Percentiles rank a stretch among this genome's conserved stretches.
These are phyloP conservation scores for Magnusiomyces tetraspermus DNA, from an alignment of 1,139 yeast species.

Conservation along the genomic window DNA sequence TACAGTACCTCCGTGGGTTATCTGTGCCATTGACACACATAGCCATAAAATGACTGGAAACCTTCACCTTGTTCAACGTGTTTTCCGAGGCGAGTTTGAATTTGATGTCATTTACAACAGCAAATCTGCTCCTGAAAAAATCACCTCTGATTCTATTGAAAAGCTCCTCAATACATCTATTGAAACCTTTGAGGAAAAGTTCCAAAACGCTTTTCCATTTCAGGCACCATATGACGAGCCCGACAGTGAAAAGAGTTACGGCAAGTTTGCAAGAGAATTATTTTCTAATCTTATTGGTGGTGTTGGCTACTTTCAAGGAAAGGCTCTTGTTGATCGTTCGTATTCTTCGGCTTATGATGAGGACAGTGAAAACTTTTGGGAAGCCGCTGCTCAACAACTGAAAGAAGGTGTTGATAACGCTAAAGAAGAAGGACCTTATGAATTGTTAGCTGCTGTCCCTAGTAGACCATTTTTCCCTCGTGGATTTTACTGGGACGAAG, in stretches of 20 bases:
- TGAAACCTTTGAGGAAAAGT: conserved; percentile 44
- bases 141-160: conserved; percentile 31
- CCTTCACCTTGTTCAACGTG: conserved; percentile 67
- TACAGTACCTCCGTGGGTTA: conserved; percentile 32
- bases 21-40: conserved; percentile 50
- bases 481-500: conserved; percentile 99
- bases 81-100: conserved; percentile 65
- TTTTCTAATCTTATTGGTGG: conserved; percentile 85
- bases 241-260: conserved; percentile 24
- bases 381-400: conserved; percentile 18
- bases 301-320: conserved; percentile 82
- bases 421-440: conserved; percentile 33
- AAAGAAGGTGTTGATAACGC: conserved; percentile 20
- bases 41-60: conserved; percentile 56
- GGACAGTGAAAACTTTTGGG: conserved; percentile 36
- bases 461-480: conserved; percentile 92
- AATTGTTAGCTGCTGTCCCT: conserved; percentile 76
- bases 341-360: conserved; percentile 54
- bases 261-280: conserved; percentile 62
- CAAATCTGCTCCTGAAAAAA: conserved; percentile 31
- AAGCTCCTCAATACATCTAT: conserved; percentile 35
- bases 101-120: conserved; percentile 59
- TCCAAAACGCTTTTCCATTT: conserved; percentile 45
- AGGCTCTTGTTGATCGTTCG: conserved; percentile 68
- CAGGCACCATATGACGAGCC: conserved; percentile 41